Conservation (phyloP, 176 grass and related monocot species). For the Miscanthus lutarioriparius region DNA sequence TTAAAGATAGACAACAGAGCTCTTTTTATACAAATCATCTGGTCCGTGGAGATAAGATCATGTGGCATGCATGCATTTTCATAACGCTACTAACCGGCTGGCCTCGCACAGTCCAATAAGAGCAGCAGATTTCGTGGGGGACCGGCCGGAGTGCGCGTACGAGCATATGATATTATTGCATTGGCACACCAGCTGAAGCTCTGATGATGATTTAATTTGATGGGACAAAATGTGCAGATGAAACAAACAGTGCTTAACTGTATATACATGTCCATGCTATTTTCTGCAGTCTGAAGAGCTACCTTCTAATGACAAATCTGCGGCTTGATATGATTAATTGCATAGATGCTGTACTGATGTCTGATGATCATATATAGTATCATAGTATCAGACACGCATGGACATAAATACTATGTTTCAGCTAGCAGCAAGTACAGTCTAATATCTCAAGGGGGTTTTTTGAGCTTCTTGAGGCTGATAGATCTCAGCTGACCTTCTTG, state of each 20-base stretch:
- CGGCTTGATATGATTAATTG: background rate
- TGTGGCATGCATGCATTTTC: constrained; percentile 38
- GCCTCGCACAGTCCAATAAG: constrained; percentile 23
- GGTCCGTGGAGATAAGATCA: constrained; percentile 33
- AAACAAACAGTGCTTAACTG: constrained; percentile 28
- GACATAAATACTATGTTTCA: background rate
- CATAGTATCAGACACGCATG: background rate
- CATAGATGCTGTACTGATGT: constrained; percentile 2
- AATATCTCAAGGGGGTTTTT: constrained; percentile 28
- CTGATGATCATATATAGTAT: background rate
- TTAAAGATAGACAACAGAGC: constrained; percentile 11
- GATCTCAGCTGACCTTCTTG: background rate
- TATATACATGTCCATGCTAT: background rate
- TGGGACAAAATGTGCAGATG: constrained; percentile 29
- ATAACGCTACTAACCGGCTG: constrained; percentile 37
- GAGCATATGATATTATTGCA: constrained; percentile 34
- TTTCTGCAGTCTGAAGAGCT: constrained; percentile 2
- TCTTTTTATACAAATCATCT: constrained; percentile 15
- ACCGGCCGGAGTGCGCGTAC: constrained; percentile 28
- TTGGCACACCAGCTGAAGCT: background rate
- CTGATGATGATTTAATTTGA: constrained; percentile 38
- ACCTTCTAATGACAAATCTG: constrained; percentile 7
- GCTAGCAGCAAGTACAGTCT: constrained; percentile 12
- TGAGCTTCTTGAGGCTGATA: constrained; percentile 1
- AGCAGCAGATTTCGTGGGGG: constrained; percentile 44